A percentile compares a stretch with the other conserved stretches of the same genome.
phyloP scores from a whole-genome alignment of 139 green algal species.

The Chlorella vulgaris region DNA sequence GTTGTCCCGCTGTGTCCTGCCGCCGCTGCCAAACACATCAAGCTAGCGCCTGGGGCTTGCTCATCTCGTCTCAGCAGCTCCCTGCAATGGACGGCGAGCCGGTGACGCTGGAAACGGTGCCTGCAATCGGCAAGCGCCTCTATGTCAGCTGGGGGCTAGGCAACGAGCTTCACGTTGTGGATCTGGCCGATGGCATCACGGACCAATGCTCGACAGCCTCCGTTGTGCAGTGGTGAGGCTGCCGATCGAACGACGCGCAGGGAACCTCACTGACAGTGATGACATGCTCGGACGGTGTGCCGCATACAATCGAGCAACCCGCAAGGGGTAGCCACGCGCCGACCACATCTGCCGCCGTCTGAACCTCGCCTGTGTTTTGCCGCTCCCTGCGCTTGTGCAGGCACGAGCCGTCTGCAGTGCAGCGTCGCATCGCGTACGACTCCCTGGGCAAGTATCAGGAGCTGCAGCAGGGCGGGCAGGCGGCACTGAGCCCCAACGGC shows the following conservation, averaged over 20 bases:
- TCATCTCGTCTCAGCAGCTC: too few species aligned
- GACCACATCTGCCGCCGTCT: neutral
- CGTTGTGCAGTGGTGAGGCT: constrained; percentile 24
- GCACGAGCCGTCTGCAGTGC: constrained; percentile 21
- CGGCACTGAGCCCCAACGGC: neutral
- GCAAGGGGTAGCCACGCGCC: neutral
- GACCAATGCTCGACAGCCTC: constrained; percentile 9
- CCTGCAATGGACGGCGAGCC: constrained; percentile 37
- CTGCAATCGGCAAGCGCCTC: constrained; percentile 34
- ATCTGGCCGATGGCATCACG: constrained; percentile 27
- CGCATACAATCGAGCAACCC: neutral
- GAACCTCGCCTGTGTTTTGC: neutral
- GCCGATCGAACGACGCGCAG: neutral
- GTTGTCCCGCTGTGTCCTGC: too few species aligned
- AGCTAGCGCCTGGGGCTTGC: neutral
- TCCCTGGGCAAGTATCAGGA: constrained; percentile 19
- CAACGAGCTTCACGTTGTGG: constrained; percentile 46
- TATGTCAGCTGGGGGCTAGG: constrained; percentile 58
- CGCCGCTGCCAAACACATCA: neutral
- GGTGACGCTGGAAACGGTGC: constrained; percentile 17
- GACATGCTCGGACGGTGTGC: neutral
- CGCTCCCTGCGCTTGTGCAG: constrained; percentile 18
- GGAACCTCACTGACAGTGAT: neutral
- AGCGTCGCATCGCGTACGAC: constrained; percentile 56
- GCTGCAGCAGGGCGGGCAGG: neutral